Conservation (phyloP, 2,329 filamentous ascomycete genomes). For the Aspergillus neotritici region DNA sequence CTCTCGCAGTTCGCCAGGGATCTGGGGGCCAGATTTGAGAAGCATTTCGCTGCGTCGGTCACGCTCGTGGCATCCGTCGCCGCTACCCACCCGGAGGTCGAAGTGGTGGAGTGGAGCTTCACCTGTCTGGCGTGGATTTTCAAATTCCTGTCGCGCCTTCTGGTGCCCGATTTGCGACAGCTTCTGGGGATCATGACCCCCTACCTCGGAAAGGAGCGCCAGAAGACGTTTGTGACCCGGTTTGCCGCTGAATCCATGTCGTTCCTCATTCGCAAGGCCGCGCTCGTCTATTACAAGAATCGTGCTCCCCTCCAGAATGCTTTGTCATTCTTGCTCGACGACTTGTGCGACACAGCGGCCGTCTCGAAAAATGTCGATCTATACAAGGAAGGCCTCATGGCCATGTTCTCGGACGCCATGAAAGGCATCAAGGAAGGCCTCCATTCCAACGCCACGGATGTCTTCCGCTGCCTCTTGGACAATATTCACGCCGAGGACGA, state of each 20-base stretch:
- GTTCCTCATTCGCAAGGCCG: conserved; percentile 86
- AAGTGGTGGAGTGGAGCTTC: conserved; percentile 98
- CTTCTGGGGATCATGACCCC: conserved; percentile 78
- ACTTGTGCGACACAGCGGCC: conserved; percentile 47
- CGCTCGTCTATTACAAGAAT: conserved; percentile 68
- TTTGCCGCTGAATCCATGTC: conserved; percentile 95
- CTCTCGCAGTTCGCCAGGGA: conserved; percentile 93
- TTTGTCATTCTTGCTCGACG: conserved; percentile 64
- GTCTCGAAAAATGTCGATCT: conserved; percentile 42
- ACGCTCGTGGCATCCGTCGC: conserved; percentile 72
- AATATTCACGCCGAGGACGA: conserved; percentile 26
- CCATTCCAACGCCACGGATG: conserved; percentile 52
- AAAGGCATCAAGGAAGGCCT: conserved; percentile 56
- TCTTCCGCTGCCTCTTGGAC: conserved; percentile 49
- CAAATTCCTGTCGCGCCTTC: conserved; percentile 85
- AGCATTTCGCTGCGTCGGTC: conserved; percentile 73
- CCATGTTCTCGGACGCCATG: conserved; percentile 78
- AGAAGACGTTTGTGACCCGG: conserved; percentile 79
- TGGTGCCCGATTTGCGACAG: conserved; percentile 79
- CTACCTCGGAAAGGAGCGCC: conserved; percentile 73
- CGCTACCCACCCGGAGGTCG: conserved; percentile 67
- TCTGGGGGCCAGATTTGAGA: conserved; percentile 78
- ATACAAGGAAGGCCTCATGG: conserved; percentile 86
- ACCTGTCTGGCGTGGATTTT: conserved; percentile 90
- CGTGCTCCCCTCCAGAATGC: conserved; percentile 62